Conservation (phyloP, 1,284 basidiomycete genomes). For the Puccinia novopanici region DNA sequence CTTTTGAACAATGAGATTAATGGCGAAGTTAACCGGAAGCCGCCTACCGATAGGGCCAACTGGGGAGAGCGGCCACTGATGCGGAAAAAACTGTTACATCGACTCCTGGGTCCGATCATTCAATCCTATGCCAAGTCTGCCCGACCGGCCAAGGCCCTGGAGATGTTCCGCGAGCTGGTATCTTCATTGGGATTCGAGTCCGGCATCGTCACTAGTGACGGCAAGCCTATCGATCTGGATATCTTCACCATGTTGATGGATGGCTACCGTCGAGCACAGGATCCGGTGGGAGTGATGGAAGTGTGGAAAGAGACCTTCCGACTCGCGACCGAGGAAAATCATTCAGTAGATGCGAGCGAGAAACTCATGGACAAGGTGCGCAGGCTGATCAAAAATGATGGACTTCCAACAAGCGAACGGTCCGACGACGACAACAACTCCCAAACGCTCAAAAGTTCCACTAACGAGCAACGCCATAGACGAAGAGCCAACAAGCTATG, state of each 20-base stretch:
- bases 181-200: constrained; percentile 48
- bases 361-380: constrained; percentile 50
- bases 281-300: constrained; percentile 66
- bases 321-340: constrained; percentile 60
- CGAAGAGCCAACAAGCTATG: constrained; percentile 67
- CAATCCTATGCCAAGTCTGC: constrained; percentile 64
- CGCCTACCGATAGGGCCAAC: constrained; percentile 54
- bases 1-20: constrained; percentile 63
- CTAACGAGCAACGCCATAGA: constrained; percentile 49
- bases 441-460: neutral
- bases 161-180: constrained; percentile 67
- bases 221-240: constrained; percentile 67
- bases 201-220: constrained; percentile 54
- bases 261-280: constrained; percentile 69
- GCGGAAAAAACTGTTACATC: constrained; percentile 53
- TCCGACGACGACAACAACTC: neutral
- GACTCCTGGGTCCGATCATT: constrained; percentile 70
- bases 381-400: constrained; percentile 52
- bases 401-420: constrained; percentile 51
- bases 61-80: constrained; percentile 56
- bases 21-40: constrained; percentile 62
- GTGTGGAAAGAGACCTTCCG: constrained; percentile 74
- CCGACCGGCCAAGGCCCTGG: constrained; percentile 66
- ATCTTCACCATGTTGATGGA: constrained; percentile 73
- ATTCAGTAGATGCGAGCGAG: constrained; percentile 32